These are phyloP conservation scores for Didymella keratinophila DNA, from an alignment of 2,329 filamentous ascomycete genomes.

Conservation along the genomic window DNA sequence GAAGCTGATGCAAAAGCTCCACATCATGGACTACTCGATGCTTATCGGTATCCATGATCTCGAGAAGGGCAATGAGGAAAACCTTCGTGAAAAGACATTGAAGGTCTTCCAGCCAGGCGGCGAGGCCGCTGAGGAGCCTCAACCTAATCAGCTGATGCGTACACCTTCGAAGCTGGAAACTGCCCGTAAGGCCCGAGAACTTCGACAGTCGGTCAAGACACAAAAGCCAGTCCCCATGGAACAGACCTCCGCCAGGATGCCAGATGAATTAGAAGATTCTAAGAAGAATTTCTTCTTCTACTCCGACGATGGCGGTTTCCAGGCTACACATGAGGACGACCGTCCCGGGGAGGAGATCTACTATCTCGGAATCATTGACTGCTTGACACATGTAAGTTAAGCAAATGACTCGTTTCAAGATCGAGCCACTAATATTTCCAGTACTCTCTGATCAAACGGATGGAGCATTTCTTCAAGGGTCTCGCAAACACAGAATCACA, in stretches of 20 bases:
- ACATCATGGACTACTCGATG: constrained; percentile 99
- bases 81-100: constrained; percentile 85
- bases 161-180: constrained; percentile 95
- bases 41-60: constrained; percentile 94
- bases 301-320: constrained; percentile 89
- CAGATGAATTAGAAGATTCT: constrained; percentile 75
- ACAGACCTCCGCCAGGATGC: constrained; percentile 83
- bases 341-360: constrained; percentile 89
- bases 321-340: constrained; percentile 91
- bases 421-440: constrained; percentile 53
- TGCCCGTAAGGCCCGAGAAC: constrained; percentile 85
- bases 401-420: neutral
- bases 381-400: constrained; percentile 86
- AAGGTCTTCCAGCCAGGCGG: constrained; percentile 93
- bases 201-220: constrained; percentile 89
- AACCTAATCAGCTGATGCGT: constrained; percentile 76
- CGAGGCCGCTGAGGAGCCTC: constrained; percentile 58
- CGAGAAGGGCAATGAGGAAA: constrained; percentile 91
- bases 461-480: constrained; percentile 97
- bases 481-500: constrained; percentile 81
- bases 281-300: constrained; percentile 86
- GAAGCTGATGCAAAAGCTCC: constrained; percentile 80
- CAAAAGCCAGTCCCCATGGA: constrained; percentile 95
- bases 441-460: constrained; percentile 94
- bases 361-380: constrained; percentile 98